Evolutionary conservation across 2,329 filamentous ascomycete genomes (phyloP), one percentile per base, ranked within the genome.

Genomic region (Dactylellina drechsleri): DNA sequence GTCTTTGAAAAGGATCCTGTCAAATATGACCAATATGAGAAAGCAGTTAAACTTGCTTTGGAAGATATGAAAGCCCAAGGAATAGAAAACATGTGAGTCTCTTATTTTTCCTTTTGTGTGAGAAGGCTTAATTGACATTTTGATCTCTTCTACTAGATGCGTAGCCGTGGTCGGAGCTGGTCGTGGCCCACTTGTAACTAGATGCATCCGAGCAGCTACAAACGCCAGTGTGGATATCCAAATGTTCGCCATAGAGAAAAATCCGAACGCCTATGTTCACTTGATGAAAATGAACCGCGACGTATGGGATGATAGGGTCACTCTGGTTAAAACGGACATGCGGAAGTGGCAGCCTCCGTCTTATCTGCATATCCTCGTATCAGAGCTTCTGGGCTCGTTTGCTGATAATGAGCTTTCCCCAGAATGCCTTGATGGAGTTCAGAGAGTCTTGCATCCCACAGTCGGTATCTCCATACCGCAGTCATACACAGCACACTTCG

Each of bases 1-100:
- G 94, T 98, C 1, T 99, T 99, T 80, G 95, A 99, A 82, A 96
- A 96, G 78, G 96, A 99, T 77, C 95, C 95, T 0, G 91, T 99
- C 83, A 99, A 99, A 83, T 99, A 99, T 81, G 89, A 93, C 77
- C 96, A 94, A 86, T 99, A 99, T 81, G 93, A 98, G 81, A 85
- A 87, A 53, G 95, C 95, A 13, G 90, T 96, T 67, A 87, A 88
- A 2, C 88, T 91, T 77, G 94, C 95, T 0, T 85, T 99, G 76
- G 85, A 84, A 12, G 93, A 98, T 80, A 96, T 95, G 90, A 86
- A 86, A 71, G 83, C 85, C 43, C 85, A 92, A 71, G 56, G 56
- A n/a, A 56, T 71, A 10, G 66, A 70, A 31, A 54, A 70, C 23
- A 76, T 71, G 72, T 76, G 66, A 71, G 72, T 43, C 36, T 20